Conservation (phyloP, 768 basidiomycete species). For the Rhodotorula sphaerocarpa region DNA sequence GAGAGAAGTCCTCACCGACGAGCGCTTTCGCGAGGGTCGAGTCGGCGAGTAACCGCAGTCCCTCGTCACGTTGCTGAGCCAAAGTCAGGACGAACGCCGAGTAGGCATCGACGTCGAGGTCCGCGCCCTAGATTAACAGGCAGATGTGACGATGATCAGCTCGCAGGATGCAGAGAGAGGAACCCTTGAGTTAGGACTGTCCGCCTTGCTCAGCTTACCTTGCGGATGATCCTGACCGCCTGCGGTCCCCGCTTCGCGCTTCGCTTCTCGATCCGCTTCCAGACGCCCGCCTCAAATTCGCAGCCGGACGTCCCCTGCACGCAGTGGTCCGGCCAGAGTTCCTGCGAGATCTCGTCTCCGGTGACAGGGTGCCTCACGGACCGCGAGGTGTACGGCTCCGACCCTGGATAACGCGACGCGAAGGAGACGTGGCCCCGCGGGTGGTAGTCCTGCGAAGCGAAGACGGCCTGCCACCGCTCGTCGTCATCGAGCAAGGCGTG, state of each 20-base stretch:
- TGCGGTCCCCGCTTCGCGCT: constrained; percentile 11
- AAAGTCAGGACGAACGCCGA: constrained; percentile 57
- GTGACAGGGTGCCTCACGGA: constrained; percentile 23
- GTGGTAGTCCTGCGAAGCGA: constrained; percentile 49
- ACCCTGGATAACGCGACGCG: constrained; percentile 50
- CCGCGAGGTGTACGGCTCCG: constrained; percentile 46
- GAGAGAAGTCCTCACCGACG: constrained; percentile 1
- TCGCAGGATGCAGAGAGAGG: too few relatives aligned
- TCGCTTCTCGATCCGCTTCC: constrained; percentile 49
- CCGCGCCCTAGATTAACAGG: constrained; percentile 49
- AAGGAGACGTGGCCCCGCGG: constrained; percentile 62
- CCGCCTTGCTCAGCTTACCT: constrained; percentile 37
- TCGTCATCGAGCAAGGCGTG: constrained; percentile 54
- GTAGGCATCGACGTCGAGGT: constrained; percentile 63
- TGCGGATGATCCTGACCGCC: constrained; percentile 38
- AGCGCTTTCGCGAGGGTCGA: background rate
- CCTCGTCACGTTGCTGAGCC: background rate
- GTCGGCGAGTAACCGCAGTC: background rate
- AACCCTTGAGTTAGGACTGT: too few relatives aligned
- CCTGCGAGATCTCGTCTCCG: constrained; percentile 48
- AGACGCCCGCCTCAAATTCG: constrained; percentile 55
- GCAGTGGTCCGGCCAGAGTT: constrained; percentile 76
- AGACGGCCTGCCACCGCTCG: constrained; percentile 43
- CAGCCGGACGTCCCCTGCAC: constrained; percentile 54
- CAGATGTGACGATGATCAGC: too few relatives aligned